Base-by-base conservation (phyloP, 1,284 basidiomycete genomes). In the Trichosporon sp. region DNA sequence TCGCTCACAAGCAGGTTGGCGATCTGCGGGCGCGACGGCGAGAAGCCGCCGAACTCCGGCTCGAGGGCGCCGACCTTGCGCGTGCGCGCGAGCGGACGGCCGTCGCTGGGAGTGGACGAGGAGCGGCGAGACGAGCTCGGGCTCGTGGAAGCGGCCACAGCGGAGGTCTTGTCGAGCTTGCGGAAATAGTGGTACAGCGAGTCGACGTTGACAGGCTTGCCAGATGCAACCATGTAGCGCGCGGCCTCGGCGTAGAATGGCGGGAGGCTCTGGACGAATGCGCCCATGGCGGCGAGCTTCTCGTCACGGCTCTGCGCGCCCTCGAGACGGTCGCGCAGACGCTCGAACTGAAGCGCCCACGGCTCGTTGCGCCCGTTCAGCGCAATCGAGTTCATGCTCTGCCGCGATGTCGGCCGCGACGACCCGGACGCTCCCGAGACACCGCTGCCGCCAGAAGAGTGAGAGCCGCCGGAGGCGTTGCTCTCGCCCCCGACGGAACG, bases 21-120 rank as follows among this genome's bases (percentile, higher is more conserved):
- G n/a, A 69, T 51, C n/a, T 65, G 64, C 9, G 70, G 70, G 7
- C 70, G 65, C 1, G 70, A 69, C 0, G 70, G 70, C 8, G 70
- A 68, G 29, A 72, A 72, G 21, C 67, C 68, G 38, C 35, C 60
- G 27, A 67, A 67, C n/a, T 67, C 60, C 38, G 51, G 56, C 56
- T 60, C 56, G 3, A 60, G 27, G 27, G 25, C 27, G 53, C 27
- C 27, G 25, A 56, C 25, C 29, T 60, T 29, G 27, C 29, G 53
- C 5, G 18, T n/a, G 13, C 27, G 27, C 56, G 18, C 18, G 7
- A 31, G 27, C 13, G 56, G 29, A 18, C 56, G 56, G 18, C 12
- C 56, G 56, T 31, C 27, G 29, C 56, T 60, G 15, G 27, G 56
- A 15, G 27, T 60, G 6, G 27, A 8, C n/a, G 58, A 5, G 38